Percentiles rank a stretch among this genome's conserved stretches.
Conservation (phyloP, 148 eudicot genomes). For the Nepenthes gracilis region DNA sequence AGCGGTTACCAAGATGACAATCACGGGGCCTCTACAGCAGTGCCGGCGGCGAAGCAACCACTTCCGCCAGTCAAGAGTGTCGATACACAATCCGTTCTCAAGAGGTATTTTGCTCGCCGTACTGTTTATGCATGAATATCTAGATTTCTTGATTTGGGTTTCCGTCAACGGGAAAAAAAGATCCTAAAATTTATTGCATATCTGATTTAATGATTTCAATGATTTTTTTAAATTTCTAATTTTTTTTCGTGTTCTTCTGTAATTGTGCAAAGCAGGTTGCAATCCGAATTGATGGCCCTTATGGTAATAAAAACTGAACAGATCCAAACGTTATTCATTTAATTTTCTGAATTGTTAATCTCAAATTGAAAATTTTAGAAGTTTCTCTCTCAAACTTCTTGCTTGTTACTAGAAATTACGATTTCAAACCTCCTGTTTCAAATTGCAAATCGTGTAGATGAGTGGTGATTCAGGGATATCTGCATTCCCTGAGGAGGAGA, state of each 20-base stretch:
- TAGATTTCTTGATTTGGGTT: no score
- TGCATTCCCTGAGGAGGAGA: slow-evolving; percentile 96
- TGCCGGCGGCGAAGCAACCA: slow-evolving; percentile 33
- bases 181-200: neutral
- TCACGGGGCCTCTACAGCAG: slow-evolving; percentile 11
- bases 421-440: no score
- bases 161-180: no score
- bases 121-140: neutral
- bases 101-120: slow-evolving; percentile 32
- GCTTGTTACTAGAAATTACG: no score
- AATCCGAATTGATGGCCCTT: slow-evolving; percentile 88
- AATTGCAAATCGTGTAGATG: slow-evolving; percentile 33
- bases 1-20: slow-evolving; percentile 37
- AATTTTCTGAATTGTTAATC: neutral
- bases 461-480: slow-evolving; percentile 87
- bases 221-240: neutral
- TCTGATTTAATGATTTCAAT: neutral
- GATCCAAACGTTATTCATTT: no score
- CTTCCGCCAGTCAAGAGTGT: slow-evolving; percentile 29
- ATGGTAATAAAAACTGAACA: slow-evolving; percentile 45
- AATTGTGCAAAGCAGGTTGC: slow-evolving; percentile 41
- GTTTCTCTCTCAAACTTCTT: no score
- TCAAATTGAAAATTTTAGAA: neutral
- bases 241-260: neutral
- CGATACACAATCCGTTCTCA: slow-evolving; percentile 84